Evolutionary conservation across 306 rosid genomes (phyloP).

Genomic region (Cicer chorassanicum): DNA sequence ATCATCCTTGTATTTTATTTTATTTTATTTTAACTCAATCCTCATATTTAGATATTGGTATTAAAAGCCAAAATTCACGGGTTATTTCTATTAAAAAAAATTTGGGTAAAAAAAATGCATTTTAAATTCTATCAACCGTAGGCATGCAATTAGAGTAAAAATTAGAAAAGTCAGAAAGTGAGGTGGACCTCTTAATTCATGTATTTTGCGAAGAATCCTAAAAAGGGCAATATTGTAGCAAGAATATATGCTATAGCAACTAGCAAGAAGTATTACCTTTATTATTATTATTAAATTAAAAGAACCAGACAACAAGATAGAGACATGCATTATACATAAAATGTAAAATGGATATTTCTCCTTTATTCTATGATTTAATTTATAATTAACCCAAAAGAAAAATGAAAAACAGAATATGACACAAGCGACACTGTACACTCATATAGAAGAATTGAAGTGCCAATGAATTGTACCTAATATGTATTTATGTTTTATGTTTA

Average conservation of each 20-base stretch:
- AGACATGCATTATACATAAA: slow-evolving; percentile 17
- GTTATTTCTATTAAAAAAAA: too few relatives aligned
- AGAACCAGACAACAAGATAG: slow-evolving; percentile 40
- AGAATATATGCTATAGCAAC: slow-evolving; percentile 42
- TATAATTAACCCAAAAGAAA: slow-evolving; percentile 20
- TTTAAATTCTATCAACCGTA: background rate
- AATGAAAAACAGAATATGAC: slow-evolving; percentile 43
- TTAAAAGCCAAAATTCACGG: too few relatives aligned
- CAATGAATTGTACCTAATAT: slow-evolving; percentile 43
- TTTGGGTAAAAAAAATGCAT: background rate
- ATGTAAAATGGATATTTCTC: slow-evolving; percentile 30
- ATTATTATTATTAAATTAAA: slow-evolving; percentile 43
- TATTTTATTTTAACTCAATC: too few relatives aligned
- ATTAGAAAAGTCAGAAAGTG: slow-evolving; percentile 4
- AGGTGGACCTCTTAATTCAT: slow-evolving; percentile 6
- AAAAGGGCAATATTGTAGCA: slow-evolving; percentile 41
- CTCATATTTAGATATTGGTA: too few relatives aligned
- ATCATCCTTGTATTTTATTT: too few relatives aligned
- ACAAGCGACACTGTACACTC: slow-evolving; percentile 28
- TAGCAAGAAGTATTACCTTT: slow-evolving; percentile 15
- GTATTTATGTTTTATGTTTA: slow-evolving; percentile 35
- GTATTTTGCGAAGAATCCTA: slow-evolving; percentile 46
- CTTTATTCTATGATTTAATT: slow-evolving; percentile 13
- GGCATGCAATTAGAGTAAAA: background rate
- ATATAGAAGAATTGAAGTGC: slow-evolving; percentile 36